A percentile compares a stretch with the other conserved stretches of the same genome.
phyloP scores from a whole-genome alignment of 2,329 filamentous ascomycete genomes.

The Fusarium burgessii region DNA sequence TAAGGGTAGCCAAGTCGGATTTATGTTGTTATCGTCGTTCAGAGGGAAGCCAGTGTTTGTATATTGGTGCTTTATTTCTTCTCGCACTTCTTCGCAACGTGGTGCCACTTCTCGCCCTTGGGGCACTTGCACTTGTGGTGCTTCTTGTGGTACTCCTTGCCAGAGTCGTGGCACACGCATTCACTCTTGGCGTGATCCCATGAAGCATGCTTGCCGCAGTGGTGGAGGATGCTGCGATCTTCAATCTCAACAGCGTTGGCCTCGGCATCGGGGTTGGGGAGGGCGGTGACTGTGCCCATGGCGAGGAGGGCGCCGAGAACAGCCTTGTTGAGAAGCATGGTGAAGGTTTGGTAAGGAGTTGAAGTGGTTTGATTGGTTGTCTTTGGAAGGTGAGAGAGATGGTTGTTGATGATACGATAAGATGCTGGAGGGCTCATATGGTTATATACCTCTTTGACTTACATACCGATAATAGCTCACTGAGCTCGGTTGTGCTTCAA shows the following conservation, averaged over 20 bases:
- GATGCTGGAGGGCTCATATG: too few species aligned
- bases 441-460: neutral
- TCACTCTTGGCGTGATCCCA: conserved; percentile 7
- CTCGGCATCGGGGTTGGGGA: conserved; percentile 18
- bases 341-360: neutral
- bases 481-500: accelerated
- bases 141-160: conserved; percentile 14
- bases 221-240: conserved; percentile 20
- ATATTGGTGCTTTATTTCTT: neutral
- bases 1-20: neutral
- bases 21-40: accelerated
- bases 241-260: neutral
- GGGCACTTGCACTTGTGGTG: conserved; percentile 29
- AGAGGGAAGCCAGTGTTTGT: neutral
- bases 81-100: conserved; percentile 24
- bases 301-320: conserved; percentile 18
- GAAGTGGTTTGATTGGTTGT: neutral
- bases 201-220: conserved; percentile 20
- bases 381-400: neutral
- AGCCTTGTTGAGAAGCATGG: conserved; percentile 25
- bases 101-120: conserved; percentile 33
- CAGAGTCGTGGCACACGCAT: conserved; percentile 23
- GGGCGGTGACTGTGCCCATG: conserved; percentile 16
- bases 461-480: too few species aligned
- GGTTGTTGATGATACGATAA: neutral